A percentile compares a stretch with the other conserved stretches of the same genome.
These are phyloP conservation scores for Hypoxylon fuscum DNA, from an alignment of 495 filamentous ascomycete species.

Conservation along the genomic window DNA sequence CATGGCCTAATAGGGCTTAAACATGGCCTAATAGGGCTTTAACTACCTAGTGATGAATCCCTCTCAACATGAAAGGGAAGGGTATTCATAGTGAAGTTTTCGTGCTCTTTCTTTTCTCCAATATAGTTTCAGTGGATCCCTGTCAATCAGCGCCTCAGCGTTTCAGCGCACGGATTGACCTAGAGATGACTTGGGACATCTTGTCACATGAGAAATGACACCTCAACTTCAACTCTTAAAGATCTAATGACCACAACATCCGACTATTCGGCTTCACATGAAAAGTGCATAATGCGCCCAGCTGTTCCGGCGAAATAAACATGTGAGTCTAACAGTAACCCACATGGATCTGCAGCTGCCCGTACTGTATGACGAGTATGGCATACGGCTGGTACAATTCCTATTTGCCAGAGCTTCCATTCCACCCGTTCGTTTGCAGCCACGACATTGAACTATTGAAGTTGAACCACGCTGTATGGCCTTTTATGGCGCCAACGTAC, in stretches of 20 bases:
- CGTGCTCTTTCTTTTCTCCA: too few relatives aligned
- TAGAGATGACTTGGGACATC: conserved; percentile 4
- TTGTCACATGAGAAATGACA: background rate
- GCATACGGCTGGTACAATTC: background rate
- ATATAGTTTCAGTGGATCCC: too few relatives aligned
- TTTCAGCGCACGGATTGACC: too few relatives aligned
- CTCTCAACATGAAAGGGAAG: too few relatives aligned
- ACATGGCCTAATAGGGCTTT: too few relatives aligned
- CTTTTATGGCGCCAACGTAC: conserved; percentile 1
- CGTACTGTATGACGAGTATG: background rate
- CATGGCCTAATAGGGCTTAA: too few relatives aligned
- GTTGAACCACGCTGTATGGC: conserved; percentile 21
- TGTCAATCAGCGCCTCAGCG: too few relatives aligned
- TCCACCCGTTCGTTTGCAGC: conserved; percentile 17
- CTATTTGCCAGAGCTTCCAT: conserved; percentile 12
- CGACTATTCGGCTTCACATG: background rate
- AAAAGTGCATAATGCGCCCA: background rate
- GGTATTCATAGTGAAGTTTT: too few relatives aligned
- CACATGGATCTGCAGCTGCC: background rate
- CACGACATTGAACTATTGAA: conserved; percentile 12
- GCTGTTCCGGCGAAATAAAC: background rate
- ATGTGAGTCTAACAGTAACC: conserved; percentile 22
- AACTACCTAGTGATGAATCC: too few relatives aligned
- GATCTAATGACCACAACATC: background rate
- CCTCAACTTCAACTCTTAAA: background rate